A percentile compares a stretch with the other conserved stretches of the same genome.
These are phyloP conservation scores for Torulaspora delbrueckii DNA, from an alignment of 805 yeast genomes.

Conservation along the genomic window DNA sequence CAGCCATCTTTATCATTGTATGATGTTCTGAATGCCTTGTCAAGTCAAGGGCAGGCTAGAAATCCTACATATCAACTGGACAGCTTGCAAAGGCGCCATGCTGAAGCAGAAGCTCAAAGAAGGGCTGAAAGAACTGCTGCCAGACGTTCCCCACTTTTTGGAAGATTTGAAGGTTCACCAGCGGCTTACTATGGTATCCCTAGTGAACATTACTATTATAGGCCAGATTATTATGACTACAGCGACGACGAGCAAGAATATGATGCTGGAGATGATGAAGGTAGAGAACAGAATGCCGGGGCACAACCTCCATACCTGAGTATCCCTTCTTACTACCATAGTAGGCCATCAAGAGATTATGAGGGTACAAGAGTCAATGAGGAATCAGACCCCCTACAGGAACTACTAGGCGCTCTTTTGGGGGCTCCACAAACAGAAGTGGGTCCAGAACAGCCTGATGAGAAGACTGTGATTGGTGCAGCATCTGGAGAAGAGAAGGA, in stretches of 20 bases:
- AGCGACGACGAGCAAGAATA: slow-evolving; percentile 35
- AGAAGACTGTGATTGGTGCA: slow-evolving; percentile 1
- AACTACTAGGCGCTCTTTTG: slow-evolving; percentile 20
- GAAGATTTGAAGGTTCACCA: slow-evolving; percentile 9
- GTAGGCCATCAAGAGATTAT: slow-evolving; percentile 10
- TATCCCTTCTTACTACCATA: slow-evolving; percentile 25
- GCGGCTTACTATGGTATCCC: slow-evolving; percentile 14
- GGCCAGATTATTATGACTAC: slow-evolving; percentile 29
- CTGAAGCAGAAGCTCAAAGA: slow-evolving; percentile 6
- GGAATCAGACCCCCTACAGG: slow-evolving; percentile 15
- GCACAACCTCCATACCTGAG: slow-evolving; percentile 37
- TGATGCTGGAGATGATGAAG: slow-evolving; percentile 16
- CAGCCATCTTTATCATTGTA: slow-evolving; percentile 32
- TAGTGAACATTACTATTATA: slow-evolving; percentile 24
- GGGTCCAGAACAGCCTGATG: slow-evolving; percentile 2
- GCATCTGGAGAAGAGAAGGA: slow-evolving; percentile 1
- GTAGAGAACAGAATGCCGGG: neutral
- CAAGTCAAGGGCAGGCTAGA: slow-evolving; percentile 20
- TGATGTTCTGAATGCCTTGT: slow-evolving; percentile 29
- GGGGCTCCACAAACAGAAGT: slow-evolving; percentile 14
- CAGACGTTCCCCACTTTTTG: slow-evolving; percentile 1
- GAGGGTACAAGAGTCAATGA: neutral
- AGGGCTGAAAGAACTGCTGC: slow-evolving; percentile 5
- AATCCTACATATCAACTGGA: slow-evolving; percentile 11
- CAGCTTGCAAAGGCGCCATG: slow-evolving; percentile 10